These are phyloP conservation scores for Malus orientalis DNA, from an alignment of 306 rosid genomes.

Conservation along the genomic window DNA sequence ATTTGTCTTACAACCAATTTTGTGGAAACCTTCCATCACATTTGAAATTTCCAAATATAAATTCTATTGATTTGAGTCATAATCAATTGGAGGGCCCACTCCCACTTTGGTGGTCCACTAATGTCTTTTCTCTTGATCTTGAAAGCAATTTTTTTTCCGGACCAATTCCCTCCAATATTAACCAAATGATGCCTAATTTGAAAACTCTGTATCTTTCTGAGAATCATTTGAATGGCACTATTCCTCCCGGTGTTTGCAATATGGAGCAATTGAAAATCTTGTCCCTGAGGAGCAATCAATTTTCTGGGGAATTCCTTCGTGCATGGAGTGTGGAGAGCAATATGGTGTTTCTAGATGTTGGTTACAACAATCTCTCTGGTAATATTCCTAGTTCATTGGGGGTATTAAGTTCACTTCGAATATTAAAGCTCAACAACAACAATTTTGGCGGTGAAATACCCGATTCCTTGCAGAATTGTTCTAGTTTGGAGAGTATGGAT, in stretches of 20 bases:
- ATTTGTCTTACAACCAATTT: not conserved
- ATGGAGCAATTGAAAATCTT: not conserved
- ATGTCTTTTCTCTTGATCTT: not conserved
- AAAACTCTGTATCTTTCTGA: not conserved
- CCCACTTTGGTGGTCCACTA: not conserved
- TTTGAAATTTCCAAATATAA: not conserved
- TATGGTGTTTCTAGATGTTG: not conserved
- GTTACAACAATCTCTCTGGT: not conserved
- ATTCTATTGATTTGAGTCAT: not conserved
- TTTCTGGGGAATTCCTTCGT: not conserved
- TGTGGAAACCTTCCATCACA: not conserved
- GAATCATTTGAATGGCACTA: not conserved
- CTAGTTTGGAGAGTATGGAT: accelerated
- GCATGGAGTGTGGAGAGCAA: not conserved
- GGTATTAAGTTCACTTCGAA: not conserved
- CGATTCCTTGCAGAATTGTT: not conserved
- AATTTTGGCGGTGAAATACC: not conserved
- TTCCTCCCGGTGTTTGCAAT: not conserved
- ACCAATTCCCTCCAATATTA: not conserved
- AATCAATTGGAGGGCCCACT: not conserved
- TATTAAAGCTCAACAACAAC: not conserved
- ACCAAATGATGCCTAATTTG: not conserved
- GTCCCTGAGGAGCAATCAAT: not conserved
- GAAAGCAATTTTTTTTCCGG: not conserved
- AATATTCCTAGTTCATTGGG: not conserved